phyloP scores from a whole-genome alignment of 2,329 filamentous ascomycete species.

The Huntiella bhutanensis region DNA sequence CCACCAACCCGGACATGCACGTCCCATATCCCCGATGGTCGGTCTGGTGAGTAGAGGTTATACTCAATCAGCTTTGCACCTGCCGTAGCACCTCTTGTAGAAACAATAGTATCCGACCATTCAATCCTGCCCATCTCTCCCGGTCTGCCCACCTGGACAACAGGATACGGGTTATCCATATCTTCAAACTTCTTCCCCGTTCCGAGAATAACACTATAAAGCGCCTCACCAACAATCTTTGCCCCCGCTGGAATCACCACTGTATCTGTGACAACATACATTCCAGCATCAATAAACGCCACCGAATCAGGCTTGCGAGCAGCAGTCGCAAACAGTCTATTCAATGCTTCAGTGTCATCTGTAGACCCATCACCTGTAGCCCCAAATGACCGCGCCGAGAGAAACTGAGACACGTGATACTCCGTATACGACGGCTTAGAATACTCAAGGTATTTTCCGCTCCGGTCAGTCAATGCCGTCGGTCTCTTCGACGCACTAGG shows the following conservation, averaged over 20 bases:
- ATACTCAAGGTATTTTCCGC: constrained; percentile 42
- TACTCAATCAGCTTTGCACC: constrained; percentile 57
- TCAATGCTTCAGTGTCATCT: constrained; percentile 56
- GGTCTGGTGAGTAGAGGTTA: constrained; percentile 37
- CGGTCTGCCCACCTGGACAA: constrained; percentile 45
- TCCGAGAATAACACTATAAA: constrained; percentile 33
- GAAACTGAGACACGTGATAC: constrained; percentile 37
- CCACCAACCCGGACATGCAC: constrained; percentile 60
- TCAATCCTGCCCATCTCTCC: constrained; percentile 49
- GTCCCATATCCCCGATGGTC: constrained; percentile 48
- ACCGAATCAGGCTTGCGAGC: constrained; percentile 34
- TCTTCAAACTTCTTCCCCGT: constrained; percentile 37
- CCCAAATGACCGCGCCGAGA: constrained; percentile 48
- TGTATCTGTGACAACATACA: constrained; percentile 40
- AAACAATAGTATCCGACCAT: constrained; percentile 53
- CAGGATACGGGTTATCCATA: constrained; percentile 38
- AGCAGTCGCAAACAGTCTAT: constrained; percentile 36
- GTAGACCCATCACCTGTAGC: constrained; percentile 54
- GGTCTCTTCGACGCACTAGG: constrained; percentile 29
- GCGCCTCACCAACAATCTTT: constrained; percentile 41
- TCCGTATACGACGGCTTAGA: constrained; percentile 53
- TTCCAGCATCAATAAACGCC: constrained; percentile 41
- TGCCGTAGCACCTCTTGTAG: constrained; percentile 44
- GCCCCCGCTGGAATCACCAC: constrained; percentile 27
- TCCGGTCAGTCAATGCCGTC: constrained; percentile 30